These are phyloP conservation scores for Ophiocordyceps australis DNA, from an alignment of 2,329 filamentous ascomycete species.

Conservation along the genomic window DNA sequence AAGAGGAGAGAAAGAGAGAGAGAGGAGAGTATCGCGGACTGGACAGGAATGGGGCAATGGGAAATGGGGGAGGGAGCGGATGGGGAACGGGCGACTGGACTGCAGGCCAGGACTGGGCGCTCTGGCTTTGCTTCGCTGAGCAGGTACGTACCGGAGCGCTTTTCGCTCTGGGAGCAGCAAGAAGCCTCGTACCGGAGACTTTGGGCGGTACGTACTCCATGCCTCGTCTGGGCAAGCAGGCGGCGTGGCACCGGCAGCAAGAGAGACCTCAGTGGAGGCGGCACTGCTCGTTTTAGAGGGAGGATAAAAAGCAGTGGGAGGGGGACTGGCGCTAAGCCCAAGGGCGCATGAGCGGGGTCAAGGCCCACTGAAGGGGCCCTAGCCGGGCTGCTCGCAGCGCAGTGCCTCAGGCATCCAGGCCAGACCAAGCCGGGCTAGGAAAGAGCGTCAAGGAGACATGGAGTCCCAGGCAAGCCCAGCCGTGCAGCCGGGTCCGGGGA, in stretches of 20 bases:
- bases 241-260: background rate
- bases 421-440: background rate
- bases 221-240: background rate
- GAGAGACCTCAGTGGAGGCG: conserved; percentile 1
- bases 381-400: too few relatives aligned
- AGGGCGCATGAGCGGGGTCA: conserved; percentile 15
- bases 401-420: conserved; percentile 5
- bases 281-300: conserved; percentile 1
- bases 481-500: background rate
- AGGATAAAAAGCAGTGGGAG: conserved; percentile 2
- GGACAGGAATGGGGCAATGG: conserved; percentile 14
- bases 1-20: conserved; percentile 5
- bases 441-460: too few relatives aligned
- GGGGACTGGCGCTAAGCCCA: conserved; percentile 15
- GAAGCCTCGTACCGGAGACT: background rate
- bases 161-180: too few relatives aligned
- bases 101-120: conserved; percentile 10
- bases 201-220: background rate
- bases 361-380: conserved; percentile 15
- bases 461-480: background rate
- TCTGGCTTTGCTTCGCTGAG: conserved; percentile 2
- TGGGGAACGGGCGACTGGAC: conserved; percentile 19
- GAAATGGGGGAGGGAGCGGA: conserved; percentile 14
- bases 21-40: conserved; percentile 12
- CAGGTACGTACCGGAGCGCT: background rate